Evolutionary conservation across 768 basidiomycete species (phyloP).

Genomic region (Suillus fuscotomentosus): DNA sequence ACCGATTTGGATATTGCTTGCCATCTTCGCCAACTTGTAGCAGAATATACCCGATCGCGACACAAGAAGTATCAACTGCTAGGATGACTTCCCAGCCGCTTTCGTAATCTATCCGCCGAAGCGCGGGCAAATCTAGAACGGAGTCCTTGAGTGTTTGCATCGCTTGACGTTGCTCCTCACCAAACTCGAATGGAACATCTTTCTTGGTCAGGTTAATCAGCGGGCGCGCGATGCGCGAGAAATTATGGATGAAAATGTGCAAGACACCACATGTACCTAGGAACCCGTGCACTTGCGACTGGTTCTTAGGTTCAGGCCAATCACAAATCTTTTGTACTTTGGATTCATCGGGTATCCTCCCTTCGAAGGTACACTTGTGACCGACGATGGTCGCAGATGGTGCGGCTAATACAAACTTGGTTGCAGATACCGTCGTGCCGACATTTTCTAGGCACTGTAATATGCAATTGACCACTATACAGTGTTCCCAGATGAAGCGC

Average conservation of each 20-base stretch:
- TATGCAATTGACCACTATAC: slow-evolving; percentile 34
- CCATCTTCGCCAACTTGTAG: slow-evolving; percentile 19
- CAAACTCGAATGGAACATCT: too few relatives aligned
- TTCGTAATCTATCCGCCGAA: too few relatives aligned
- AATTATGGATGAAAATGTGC: too few relatives aligned
- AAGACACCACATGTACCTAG: too few relatives aligned
- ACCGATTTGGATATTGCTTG: not conserved
- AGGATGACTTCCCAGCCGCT: slow-evolving; percentile 14
- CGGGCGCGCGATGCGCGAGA: too few relatives aligned
- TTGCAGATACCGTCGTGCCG: slow-evolving; percentile 36
- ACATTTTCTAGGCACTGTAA: slow-evolving; percentile 35
- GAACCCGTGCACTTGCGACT: too few relatives aligned
- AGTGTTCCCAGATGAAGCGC: slow-evolving; percentile 39
- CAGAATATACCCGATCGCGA: slow-evolving; percentile 35
- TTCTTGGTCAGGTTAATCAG: too few relatives aligned
- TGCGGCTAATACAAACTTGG: slow-evolving; percentile 32
- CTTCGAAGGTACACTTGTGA: slow-evolving; percentile 36
- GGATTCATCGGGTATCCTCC: too few relatives aligned
- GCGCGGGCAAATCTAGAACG: slow-evolving; percentile 14
- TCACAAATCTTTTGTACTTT: too few relatives aligned
- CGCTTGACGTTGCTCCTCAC: too few relatives aligned
- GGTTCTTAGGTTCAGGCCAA: too few relatives aligned
- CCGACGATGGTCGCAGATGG: slow-evolving; percentile 33
- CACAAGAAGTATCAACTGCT: slow-evolving; percentile 24
- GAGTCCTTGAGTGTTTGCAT: too few relatives aligned